These are phyloP conservation scores for barley (Hordeum vulgare) DNA, from an alignment of 176 grass and related monocot genomes.

Conservation along the genomic window DNA sequence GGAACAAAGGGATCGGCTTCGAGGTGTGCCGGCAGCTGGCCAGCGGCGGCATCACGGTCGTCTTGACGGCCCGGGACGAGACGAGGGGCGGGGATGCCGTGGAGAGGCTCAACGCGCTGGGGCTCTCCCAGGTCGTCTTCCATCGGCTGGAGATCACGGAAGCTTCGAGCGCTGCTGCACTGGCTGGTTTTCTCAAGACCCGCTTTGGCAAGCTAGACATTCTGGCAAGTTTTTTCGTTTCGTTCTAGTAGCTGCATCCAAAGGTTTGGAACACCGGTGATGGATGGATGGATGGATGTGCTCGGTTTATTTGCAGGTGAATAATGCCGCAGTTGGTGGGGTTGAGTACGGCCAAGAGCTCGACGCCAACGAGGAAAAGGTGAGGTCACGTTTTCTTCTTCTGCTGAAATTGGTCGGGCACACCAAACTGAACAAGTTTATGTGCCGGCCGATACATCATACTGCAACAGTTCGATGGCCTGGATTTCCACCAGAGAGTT, in stretches of 20 bases:
- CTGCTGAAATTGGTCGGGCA: background rate
- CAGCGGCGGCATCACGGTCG: constrained; percentile 7
- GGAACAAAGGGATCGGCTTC: constrained; percentile 47
- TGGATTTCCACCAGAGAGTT: background rate
- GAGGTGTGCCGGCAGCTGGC: constrained; percentile 47
- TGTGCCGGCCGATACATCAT: background rate
- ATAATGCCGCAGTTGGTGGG: background rate
- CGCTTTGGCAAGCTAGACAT: constrained; percentile 47
- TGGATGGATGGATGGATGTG: background rate
- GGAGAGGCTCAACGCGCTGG: background rate
- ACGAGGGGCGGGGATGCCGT: constrained; percentile 21
- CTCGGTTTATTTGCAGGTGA: background rate
- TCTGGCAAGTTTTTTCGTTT: background rate
- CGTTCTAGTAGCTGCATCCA: background rate
- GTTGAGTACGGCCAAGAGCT: background rate
- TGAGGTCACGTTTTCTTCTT: background rate
- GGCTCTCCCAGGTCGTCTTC: constrained; percentile 12
- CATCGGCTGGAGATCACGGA: constrained; percentile 44
- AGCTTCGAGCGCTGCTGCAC: constrained; percentile 7
- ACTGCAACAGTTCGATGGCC: background rate
- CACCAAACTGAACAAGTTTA: background rate
- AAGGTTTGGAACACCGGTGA: background rate
- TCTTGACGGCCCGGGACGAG: constrained; percentile 43
- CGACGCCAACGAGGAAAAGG: background rate
- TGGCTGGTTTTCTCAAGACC: constrained; percentile 31